Evolutionary conservation across 345 rosid species (phyloP).

Genomic region (Geranium brycei): DNA sequence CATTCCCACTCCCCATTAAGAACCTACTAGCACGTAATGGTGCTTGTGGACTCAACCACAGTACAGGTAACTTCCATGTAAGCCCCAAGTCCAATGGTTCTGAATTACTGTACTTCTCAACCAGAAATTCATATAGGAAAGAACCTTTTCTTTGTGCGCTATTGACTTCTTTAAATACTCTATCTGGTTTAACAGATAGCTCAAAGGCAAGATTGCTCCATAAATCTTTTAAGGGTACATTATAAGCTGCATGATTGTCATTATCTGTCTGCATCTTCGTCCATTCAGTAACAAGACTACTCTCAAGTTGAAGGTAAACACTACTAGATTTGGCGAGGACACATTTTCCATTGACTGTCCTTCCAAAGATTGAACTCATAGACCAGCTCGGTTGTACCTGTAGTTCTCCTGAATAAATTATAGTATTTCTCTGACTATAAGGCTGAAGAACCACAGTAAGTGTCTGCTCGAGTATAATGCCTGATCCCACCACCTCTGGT

Average conservation of each 20-base stretch:
- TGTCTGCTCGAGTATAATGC: constrained; percentile 60
- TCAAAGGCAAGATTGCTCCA: constrained; percentile 31
- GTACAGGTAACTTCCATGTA: constrained; percentile 57
- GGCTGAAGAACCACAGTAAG: constrained; percentile 83
- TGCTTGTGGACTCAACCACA: constrained; percentile 57
- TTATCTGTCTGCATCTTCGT: constrained; percentile 21
- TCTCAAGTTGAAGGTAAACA: constrained; percentile 63
- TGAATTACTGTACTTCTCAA: constrained; percentile 42
- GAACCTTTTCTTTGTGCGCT: constrained; percentile 16
- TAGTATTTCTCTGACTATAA: constrained; percentile 12
- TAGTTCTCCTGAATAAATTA: constrained; percentile 17
- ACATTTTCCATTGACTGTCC: constrained; percentile 54
- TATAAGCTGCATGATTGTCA: constrained; percentile 12
- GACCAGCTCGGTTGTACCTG: constrained; percentile 72
- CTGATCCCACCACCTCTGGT: constrained; percentile 32
- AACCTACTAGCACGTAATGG: constrained; percentile 75
- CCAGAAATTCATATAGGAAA: constrained; percentile 38
- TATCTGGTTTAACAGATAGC: constrained; percentile 54
- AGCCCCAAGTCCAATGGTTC: constrained; percentile 61
- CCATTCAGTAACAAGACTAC: constrained; percentile 29
- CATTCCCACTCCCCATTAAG: constrained; percentile 95
- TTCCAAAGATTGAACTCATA: constrained; percentile 69
- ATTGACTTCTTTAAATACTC: constrained; percentile 36
- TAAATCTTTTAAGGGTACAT: constrained; percentile 16
- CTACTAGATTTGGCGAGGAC: constrained; percentile 61